Evolutionary conservation across 2,329 filamentous ascomycete genomes (phyloP), one percentile per base, ranked within the genome.

Genomic region (Fusarium hainanense): DNA sequence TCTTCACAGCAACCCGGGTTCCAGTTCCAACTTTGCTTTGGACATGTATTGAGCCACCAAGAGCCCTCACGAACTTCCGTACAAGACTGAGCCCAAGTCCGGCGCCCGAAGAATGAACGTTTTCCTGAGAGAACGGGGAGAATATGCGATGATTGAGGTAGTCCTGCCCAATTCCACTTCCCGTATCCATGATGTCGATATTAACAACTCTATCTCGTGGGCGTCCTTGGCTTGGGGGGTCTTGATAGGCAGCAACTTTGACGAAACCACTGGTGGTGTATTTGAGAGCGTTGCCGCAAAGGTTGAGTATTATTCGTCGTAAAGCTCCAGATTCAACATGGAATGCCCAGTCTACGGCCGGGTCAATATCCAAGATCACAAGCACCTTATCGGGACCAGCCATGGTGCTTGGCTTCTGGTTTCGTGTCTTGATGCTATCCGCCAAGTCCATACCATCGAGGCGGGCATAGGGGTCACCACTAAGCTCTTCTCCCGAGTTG

Each of bases 51-150:
- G 81, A 82, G 1, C 90, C 90, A 21, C 84, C 83, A 0, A 92
- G 79, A 10, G 85, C 84, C n/a, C 83, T 83, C 2, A 90, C 85
- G 9, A 92, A 87, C 54, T 82, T 80, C 18, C 85, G 84, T 7
- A 92, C 90, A 13, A 93, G 86, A 44, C 87, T 89, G 20, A 93
- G 79, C 0, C 91, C 90, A 0, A 93, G 80, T 0, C 90, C 90
- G 1, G 87, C 86, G 0, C 90, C 90, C 0, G 86, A 83, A 0
- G 85, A 82, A 4, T 92, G 78, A 0, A 81, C 77, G 49, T 91
- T 84, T 71, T 92, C 90, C 70, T 93, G 90, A 0, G 83, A 77
- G 63, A 92, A 92, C 0, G 89, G 88, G 0, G 84, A 86, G 71
- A 90, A 93, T 0, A 92, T 77, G 14, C 84, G 83, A 13, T 87